phyloP scores from a whole-genome alignment of 139 green algal species.

The Closterium sp. region DNA sequence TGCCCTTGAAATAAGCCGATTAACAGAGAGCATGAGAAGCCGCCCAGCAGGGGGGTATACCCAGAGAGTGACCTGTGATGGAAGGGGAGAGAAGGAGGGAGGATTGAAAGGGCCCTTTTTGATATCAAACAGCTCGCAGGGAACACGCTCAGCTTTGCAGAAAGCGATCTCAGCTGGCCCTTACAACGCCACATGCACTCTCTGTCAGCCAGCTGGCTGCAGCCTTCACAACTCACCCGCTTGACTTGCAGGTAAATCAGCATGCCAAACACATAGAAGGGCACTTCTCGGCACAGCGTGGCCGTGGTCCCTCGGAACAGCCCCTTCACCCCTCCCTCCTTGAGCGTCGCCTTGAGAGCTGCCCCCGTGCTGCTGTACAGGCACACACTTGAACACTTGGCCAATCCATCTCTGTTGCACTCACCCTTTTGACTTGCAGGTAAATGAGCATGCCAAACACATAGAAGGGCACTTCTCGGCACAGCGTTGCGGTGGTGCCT shows the following conservation, averaged over 20 bases:
- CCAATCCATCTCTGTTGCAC: too few species aligned
- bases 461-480: slow-evolving; percentile 73
- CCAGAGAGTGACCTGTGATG: slow-evolving; percentile 32
- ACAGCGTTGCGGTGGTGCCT: too few species aligned
- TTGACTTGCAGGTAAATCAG: slow-evolving; percentile 70
- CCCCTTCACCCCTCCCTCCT: slow-evolving; percentile 48
- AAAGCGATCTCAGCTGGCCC: slow-evolving; percentile 55
- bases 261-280: slow-evolving; percentile 74
- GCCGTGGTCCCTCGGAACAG: slow-evolving; percentile 65
- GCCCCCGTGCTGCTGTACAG: slow-evolving; percentile 57
- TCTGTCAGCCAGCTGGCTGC: not conserved
- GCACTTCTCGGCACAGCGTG: slow-evolving; percentile 65
- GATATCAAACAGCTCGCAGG: too few species aligned
- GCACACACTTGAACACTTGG: too few species aligned
- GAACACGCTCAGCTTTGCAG: slow-evolving; percentile 61
- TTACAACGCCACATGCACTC: too few species aligned
- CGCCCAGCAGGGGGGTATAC: slow-evolving; percentile 64
- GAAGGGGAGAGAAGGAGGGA: too few species aligned
- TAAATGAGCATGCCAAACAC: slow-evolving; percentile 53
- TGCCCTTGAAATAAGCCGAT: too few species aligned
- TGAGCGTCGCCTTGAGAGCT: slow-evolving; percentile 51
- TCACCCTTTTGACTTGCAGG: not conserved
- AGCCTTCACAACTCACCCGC: slow-evolving; percentile 37
- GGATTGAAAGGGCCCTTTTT: too few species aligned
- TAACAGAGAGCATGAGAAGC: not conserved